Conservation (phyloP, 805 yeast genomes). For the Nakazawaea populi region DNA sequence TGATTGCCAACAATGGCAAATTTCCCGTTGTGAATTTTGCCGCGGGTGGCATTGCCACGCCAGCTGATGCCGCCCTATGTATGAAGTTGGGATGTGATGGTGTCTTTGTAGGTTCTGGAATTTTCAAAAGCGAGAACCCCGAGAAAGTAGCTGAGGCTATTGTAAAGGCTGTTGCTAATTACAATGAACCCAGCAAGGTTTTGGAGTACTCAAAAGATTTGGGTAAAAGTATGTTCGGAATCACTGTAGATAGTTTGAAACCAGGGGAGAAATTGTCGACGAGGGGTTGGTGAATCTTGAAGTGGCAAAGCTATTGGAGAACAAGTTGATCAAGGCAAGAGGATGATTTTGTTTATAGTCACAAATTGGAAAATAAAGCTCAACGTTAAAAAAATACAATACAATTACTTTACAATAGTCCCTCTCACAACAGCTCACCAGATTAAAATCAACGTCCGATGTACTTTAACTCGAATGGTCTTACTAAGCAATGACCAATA, state of each 20-base stretch:
- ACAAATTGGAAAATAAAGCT: too few species aligned
- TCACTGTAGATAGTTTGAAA: conserved; percentile 46
- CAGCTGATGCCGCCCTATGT: conserved; percentile 80
- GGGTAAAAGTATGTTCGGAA: conserved; percentile 76
- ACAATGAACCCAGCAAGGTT: conserved; percentile 50
- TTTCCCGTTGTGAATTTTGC: conserved; percentile 83
- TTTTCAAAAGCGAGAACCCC: conserved; percentile 70
- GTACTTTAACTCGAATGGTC: conserved; percentile 28
- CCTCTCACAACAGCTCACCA: too few species aligned
- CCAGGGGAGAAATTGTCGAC: conserved; percentile 40
- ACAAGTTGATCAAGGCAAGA: not conserved
- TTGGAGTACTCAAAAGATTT: conserved; percentile 64
- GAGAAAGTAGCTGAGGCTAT: conserved; percentile 71
- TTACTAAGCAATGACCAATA: conserved; percentile 21
- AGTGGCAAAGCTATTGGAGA: conserved; percentile 10
- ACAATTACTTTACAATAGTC: too few species aligned
- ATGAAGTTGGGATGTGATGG: conserved; percentile 82
- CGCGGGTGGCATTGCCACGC: conserved; percentile 87
- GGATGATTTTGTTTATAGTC: too few species aligned
- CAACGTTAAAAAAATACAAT: too few species aligned
- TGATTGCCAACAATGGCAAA: conserved; percentile 47
- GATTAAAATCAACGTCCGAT: conserved; percentile 18
- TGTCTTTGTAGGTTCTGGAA: conserved; percentile 74
- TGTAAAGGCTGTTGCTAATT: conserved; percentile 73
- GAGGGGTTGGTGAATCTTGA: conserved; percentile 40